Base-by-base conservation (phyloP, 2,329 filamentous ascomycete genomes). In the Pseudocercospora fijiensis region DNA sequence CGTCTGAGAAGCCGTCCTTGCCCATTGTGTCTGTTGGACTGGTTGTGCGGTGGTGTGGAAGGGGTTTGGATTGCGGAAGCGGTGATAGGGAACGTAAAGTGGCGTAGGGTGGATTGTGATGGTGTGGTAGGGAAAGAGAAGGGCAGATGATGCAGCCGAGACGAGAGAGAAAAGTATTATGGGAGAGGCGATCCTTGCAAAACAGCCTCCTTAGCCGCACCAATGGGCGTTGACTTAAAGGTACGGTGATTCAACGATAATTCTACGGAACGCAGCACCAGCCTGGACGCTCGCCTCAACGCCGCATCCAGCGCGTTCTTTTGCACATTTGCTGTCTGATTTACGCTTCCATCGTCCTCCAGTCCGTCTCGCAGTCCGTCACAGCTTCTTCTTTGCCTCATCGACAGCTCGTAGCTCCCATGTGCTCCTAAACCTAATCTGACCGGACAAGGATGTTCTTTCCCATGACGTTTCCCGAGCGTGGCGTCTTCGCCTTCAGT, bases 1-100 rank as follows among this genome's bases (percentile, higher is more conserved):
- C 75, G 43, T 72, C 69, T 60, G 74, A 67, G 72, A 76, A 76
- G 70, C 70, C 68, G 67, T 76, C 75, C 71, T 76, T 76, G 70
- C 71, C 75, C 75, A 77, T 77, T 73, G 67, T 76, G 72, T 65
- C 68, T 70, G 66, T 28, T 63, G 59, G 53, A 33, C 4, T 20
- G 43, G 58, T 60, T 45, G 27, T 51, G 52, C 13, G 41, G 43
- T 55, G 26, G 37, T 45, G 33, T 13, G 16, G 43, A 16, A 28
- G 57, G 43, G 20, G 3, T 6, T 47, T 2, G 18, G 41, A 13
- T 18, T 16, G 45, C 43, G 22, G 24, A 10, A n/a, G 16, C 3
- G 13, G 30, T 22, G 7, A 10, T 28, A 20, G 30, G 18, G 18
- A 18, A 43, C 11, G 58, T 58, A 33, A 45, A 41, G 49, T 37